Evolutionary conservation across 192 early-diverging fungal genomes (phyloP), one percentile per base, ranked within the genome.

Genomic region (Powellomyces hirtus): DNA sequence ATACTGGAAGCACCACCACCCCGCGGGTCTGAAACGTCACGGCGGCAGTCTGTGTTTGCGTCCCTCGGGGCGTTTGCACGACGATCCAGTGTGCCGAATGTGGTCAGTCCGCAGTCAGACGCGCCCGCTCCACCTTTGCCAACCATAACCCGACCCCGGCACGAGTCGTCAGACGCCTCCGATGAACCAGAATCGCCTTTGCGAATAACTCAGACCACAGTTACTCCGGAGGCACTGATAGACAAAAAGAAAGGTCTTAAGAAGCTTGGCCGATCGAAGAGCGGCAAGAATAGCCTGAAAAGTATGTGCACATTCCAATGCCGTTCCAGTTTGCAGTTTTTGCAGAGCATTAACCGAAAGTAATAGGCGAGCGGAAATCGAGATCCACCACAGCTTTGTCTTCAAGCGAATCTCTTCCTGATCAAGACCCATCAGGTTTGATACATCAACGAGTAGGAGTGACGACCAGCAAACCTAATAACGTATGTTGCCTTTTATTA

Each of bases 241-340:
- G 30, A 35, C 24, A 67, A 55, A 29, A 67, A 67, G 55, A 38
- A 38, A 38, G 59, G 59, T 0, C 30, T 58, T n/a, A 61, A 61
- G n/a, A 61, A 61, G 40, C 31, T 61, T 4, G 36, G 59, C 24
- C 16, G 65, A 29, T 24, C 34, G 7, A 67, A 57, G 53, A 44
- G 65, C 24, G 58, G 24, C 11, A 61, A 40, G 40, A 24, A 18
- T 16, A 29, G 30, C 31, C 18, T 44, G 4, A 33, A 61, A 11
- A 22, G 59, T 37, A 29, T 26, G 52, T 55, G 29, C n/a, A n/a
- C n/a, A n/a, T n/a, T n/a, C n/a, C n/a, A n/a, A n/a, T n/a, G n/a
- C n/a, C n/a, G n/a, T n/a, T n/a, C n/a, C n/a, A n/a, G n/a, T n/a
- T n/a, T n/a, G n/a, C n/a, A n/a, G n/a, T n/a, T n/a, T n/a, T n/a